These are phyloP conservation scores for Sphagnum tenellum DNA, from an alignment of 225 moss, liverwort and hornwort species.

Conservation along the genomic window DNA sequence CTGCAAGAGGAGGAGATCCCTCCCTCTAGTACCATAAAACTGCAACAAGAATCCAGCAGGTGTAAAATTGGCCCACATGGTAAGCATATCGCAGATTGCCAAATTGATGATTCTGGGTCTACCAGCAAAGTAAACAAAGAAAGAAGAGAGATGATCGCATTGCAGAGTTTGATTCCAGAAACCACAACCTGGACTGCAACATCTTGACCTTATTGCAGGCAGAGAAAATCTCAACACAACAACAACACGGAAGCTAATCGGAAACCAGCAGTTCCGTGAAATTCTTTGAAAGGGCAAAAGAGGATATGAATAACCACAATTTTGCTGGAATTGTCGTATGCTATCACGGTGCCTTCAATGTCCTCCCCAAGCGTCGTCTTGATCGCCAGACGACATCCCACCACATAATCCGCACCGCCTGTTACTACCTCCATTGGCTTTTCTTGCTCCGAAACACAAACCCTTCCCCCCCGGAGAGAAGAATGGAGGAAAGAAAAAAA, in stretches of 20 bases:
- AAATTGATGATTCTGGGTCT: no score
- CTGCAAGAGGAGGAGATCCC: no score
- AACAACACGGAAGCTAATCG: no score
- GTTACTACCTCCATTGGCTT: conserved; percentile 44
- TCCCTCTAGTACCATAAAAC: no score
- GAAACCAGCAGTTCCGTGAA: no score
- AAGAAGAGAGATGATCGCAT: no score
- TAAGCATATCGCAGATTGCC: no score
- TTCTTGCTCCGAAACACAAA: not conserved
- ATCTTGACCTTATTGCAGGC: conserved; percentile 3
- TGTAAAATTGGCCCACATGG: no score
- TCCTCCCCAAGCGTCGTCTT: conserved; percentile 90
- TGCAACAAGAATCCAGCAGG: no score
- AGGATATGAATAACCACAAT: conserved; percentile 99
- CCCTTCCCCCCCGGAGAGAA: not conserved
- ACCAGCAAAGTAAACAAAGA: no score
- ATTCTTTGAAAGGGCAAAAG: not conserved
- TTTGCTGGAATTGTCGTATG: conserved; percentile 70
- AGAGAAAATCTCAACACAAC: conserved; percentile 7
- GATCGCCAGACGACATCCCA: conserved; percentile 82
- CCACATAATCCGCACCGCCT: conserved; percentile 56
- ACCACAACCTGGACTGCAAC: not conserved
- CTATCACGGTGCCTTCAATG: conserved; percentile 82
- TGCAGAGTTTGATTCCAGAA: no score
- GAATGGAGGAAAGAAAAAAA: no score